Percentiles rank a stretch among this genome's conserved stretches.
phyloP scores from a whole-genome alignment of 306 rosid genomes.

The Gynostemma pentaphyllum region DNA sequence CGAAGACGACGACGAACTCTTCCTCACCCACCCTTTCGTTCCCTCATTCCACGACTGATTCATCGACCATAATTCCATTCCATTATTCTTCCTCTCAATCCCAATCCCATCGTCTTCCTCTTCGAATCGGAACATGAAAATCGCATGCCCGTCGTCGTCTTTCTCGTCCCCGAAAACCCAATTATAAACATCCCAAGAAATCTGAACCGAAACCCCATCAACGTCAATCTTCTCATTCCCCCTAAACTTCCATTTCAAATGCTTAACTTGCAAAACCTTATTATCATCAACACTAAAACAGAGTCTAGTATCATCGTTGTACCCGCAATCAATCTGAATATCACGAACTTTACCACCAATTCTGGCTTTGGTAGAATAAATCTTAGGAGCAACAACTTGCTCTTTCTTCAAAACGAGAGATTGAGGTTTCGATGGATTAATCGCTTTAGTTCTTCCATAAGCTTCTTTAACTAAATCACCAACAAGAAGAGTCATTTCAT shows the following conservation, averaged over 20 bases:
- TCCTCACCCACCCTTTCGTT: conserved; percentile 35
- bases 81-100: conserved; percentile 5
- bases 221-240: conserved; percentile 65
- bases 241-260: conserved; percentile 70
- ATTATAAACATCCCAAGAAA: conserved; percentile 91
- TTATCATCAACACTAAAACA: conserved; percentile 40
- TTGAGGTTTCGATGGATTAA: conserved; percentile 18
- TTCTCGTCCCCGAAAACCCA: conserved; percentile 55
- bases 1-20: conserved; percentile 65
- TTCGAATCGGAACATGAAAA: conserved; percentile 83
- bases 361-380: conserved; percentile 46
- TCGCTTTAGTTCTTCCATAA: conserved; percentile 40
- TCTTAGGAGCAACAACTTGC: conserved; percentile 52
- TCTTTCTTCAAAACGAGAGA: conserved; percentile 47
- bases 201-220: conserved; percentile 53
- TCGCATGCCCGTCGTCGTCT: conserved; percentile 48
- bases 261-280: conserved; percentile 40
- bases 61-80: conserved; percentile 29
- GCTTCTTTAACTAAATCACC: conserved; percentile 59
- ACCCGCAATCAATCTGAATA: conserved; percentile 56
- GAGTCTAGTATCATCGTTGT: conserved; percentile 32
- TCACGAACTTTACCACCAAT: conserved; percentile 54
- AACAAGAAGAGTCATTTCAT: conserved; percentile 44
- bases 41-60: conserved; percentile 46
- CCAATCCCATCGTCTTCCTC: conserved; percentile 24